phyloP scores from a whole-genome alignment of 2,329 filamentous ascomycete genomes.

The Fusarium austroafricanum region DNA sequence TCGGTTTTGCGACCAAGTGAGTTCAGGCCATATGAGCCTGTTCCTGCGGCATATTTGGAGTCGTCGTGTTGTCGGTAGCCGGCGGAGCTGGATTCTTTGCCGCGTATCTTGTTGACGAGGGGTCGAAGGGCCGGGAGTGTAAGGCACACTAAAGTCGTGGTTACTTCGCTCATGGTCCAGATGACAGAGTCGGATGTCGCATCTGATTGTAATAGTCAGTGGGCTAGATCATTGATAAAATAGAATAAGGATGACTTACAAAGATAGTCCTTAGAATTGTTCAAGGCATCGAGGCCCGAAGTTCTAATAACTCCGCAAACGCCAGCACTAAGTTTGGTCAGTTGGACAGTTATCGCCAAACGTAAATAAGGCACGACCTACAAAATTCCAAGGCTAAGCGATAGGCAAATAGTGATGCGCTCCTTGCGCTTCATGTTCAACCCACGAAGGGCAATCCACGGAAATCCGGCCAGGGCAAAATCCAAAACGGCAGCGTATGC shows the following conservation, averaged over 20 bases:
- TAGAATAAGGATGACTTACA: not conserved
- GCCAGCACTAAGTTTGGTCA: not conserved
- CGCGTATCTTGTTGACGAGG: not conserved
- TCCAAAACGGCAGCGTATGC: slow-evolving; percentile 1
- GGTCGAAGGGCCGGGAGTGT: not conserved
- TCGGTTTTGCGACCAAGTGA: not conserved
- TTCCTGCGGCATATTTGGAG: not conserved
- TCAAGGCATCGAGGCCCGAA: not conserved
- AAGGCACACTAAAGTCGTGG: slow-evolving; percentile 1
- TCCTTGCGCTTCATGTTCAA: slow-evolving; percentile 9
- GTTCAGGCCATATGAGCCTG: no score
- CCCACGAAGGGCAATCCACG: not conserved
- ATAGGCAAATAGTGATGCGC: not conserved
- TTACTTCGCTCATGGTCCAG: slow-evolving; percentile 10
- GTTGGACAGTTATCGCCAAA: accelerated
- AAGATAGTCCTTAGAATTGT: not conserved
- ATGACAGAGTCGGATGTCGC: slow-evolving; percentile 1
- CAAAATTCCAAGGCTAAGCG: slow-evolving; percentile 1
- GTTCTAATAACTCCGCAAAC: slow-evolving; percentile 1
- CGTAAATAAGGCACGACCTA: not conserved
- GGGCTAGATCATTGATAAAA: no score
- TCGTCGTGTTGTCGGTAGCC: slow-evolving; percentile 1
- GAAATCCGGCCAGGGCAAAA: slow-evolving; percentile 1
- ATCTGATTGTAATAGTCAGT: not conserved
- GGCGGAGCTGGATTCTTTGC: not conserved